Conservation (phyloP, 371 early-diverging fungal genomes). For the Modicella reniformis region DNA sequence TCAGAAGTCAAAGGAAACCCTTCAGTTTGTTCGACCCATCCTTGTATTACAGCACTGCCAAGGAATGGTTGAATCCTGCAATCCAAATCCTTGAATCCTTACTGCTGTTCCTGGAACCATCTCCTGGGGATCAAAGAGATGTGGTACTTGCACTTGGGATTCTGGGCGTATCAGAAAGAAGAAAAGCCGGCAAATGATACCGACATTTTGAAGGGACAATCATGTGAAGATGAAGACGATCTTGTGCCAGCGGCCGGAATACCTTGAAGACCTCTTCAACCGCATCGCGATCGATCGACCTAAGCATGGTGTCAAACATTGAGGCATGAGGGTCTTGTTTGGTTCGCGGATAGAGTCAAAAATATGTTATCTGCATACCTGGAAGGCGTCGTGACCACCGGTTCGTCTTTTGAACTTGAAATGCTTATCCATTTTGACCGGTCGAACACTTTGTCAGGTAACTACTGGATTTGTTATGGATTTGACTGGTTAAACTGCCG, state of each 20-base stretch:
- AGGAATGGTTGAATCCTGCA: background rate
- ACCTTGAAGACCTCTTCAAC: background rate
- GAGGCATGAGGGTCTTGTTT: background rate
- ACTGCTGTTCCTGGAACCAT: background rate
- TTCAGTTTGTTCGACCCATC: background rate
- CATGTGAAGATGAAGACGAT: background rate
- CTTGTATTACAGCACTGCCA: background rate
- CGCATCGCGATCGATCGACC: background rate
- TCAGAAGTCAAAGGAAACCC: background rate
- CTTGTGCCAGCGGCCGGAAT: background rate
- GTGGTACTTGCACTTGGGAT: background rate
- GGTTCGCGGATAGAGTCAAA: too few relatives aligned
- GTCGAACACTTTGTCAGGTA: too few relatives aligned
- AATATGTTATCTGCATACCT: too few relatives aligned
- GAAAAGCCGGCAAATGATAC: background rate
- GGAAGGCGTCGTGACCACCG: too few relatives aligned
- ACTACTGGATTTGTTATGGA: too few relatives aligned
- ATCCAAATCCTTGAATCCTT: background rate
- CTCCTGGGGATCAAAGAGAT: background rate
- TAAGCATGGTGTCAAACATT: background rate
- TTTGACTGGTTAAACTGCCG: too few relatives aligned
- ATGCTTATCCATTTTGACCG: too few relatives aligned
- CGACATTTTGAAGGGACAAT: background rate
- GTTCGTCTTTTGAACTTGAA: too few relatives aligned
- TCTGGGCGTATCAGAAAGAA: background rate